Percentiles rank a stretch among this genome's conserved stretches.
phyloP scores from a whole-genome alignment of 2,329 filamentous ascomycete genomes.

The Nakataea oryzae region DNA sequence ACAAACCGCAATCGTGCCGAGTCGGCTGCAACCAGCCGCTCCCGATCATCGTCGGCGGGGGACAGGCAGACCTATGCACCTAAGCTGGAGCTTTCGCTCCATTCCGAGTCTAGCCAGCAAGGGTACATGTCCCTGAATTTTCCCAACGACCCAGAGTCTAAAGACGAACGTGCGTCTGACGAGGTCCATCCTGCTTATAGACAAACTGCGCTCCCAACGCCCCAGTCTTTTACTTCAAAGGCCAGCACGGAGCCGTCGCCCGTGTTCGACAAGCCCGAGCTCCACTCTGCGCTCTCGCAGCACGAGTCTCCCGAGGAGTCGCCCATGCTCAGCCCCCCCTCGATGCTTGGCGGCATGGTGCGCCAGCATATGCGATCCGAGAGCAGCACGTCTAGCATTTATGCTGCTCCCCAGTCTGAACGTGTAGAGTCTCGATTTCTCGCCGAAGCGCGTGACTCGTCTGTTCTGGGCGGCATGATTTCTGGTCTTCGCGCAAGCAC shows the following conservation, averaged over 20 bases:
- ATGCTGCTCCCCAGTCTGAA: slow-evolving; percentile 31
- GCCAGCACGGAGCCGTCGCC: slow-evolving; percentile 15
- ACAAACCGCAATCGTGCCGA: slow-evolving; percentile 33
- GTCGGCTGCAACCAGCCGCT: slow-evolving; percentile 29
- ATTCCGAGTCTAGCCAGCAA: slow-evolving; percentile 21
- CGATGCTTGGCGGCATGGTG: slow-evolving; percentile 70
- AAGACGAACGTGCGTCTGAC: slow-evolving; percentile 34
- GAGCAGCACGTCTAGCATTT: slow-evolving; percentile 75
- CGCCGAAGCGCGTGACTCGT: slow-evolving; percentile 18
- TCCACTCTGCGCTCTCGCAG: slow-evolving; percentile 11
- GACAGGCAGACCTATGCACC: slow-evolving; percentile 23
- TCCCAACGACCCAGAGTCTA: slow-evolving; percentile 27
- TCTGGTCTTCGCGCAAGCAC: slow-evolving; percentile 27
- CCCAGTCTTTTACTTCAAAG: slow-evolving; percentile 23
- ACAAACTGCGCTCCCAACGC: slow-evolving; percentile 30
- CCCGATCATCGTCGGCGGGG: slow-evolving; percentile 35
- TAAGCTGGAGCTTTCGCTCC: slow-evolving; percentile 14
- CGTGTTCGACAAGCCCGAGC: slow-evolving; percentile 5
- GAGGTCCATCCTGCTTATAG: slow-evolving; percentile 45
- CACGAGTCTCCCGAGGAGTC: slow-evolving; percentile 47
- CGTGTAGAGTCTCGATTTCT: slow-evolving; percentile 28
- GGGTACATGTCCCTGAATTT: slow-evolving; percentile 24
- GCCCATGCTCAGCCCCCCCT: slow-evolving; percentile 63
- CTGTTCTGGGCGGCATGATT: slow-evolving; percentile 9
- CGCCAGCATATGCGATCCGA: slow-evolving; percentile 73